Evolutionary conservation across 805 yeast genomes (phyloP).

Genomic region (Pichia exigua): DNA sequence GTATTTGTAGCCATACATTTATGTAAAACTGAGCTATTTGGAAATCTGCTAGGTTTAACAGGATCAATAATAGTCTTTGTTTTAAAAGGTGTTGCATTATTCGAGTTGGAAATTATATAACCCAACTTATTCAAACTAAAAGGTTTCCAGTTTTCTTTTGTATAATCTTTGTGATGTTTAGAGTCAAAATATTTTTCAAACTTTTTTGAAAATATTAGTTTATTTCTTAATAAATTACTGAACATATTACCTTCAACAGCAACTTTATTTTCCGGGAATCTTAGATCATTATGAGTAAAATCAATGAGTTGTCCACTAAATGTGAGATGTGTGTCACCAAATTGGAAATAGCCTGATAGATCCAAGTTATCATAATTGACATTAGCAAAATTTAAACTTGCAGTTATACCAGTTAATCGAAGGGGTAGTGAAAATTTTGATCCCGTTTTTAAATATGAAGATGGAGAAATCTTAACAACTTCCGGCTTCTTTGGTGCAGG

Average conservation of each 20-base stretch:
- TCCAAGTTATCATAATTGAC: slow-evolving; percentile 10
- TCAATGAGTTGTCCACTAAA: slow-evolving; percentile 27
- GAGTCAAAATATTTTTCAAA: slow-evolving; percentile 21
- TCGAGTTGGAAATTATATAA: slow-evolving; percentile 12
- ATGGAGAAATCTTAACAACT: slow-evolving; percentile 4
- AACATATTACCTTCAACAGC: slow-evolving; percentile 26
- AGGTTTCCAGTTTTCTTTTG: slow-evolving; percentile 21
- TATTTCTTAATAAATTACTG: slow-evolving; percentile 23
- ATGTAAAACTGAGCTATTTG: slow-evolving; percentile 25
- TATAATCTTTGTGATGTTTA: slow-evolving; percentile 11
- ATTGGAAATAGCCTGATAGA: slow-evolving; percentile 18
- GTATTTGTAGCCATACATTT: slow-evolving; percentile 21
- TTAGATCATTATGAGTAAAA: slow-evolving; percentile 24
- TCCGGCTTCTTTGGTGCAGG: neutral
- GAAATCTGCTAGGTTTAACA: slow-evolving; percentile 21
- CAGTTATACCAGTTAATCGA: slow-evolving; percentile 7
- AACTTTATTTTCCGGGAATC: slow-evolving; percentile 16
- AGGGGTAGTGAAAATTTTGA: slow-evolving; percentile 13
- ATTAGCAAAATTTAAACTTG: slow-evolving; percentile 18
- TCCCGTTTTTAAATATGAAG: slow-evolving; percentile 24
- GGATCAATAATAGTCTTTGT: slow-evolving; percentile 6
- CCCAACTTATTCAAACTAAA: slow-evolving; percentile 25
- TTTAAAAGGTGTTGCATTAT: neutral
- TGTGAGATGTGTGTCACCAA: slow-evolving; percentile 14
- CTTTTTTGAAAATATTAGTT: slow-evolving; percentile 21